Base-by-base conservation (phyloP, 176 grass and related monocot genomes). In the Luzula sylvatica region DNA sequence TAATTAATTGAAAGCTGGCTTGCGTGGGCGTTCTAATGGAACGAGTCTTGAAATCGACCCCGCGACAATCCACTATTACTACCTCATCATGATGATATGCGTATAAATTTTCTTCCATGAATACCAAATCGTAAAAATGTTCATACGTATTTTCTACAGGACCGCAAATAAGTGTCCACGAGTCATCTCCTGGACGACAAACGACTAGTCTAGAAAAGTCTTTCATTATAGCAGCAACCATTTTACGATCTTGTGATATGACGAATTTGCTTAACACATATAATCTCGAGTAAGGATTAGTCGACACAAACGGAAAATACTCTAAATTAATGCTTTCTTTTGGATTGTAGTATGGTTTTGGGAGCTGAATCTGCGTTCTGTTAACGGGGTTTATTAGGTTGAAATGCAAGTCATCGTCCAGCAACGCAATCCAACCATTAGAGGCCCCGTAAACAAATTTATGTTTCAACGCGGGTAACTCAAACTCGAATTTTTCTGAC, bases 371-470 rank as follows among this genome's bases (percentile, higher is more conserved):
- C 13, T 54, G 23, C 12, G 7, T 15, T 2, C 21, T 0, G 23
- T 1, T 54, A 54, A 54, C 21, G 7, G 23, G 51, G 51, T 54
- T 54, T 8, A 54, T 28, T 1, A 54, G 51, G 20, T 26, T 29
- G 4, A 54, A 11, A 14, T 14, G 8, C 14, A 16, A 54, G 5
- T 54, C 23, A 13, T 54, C 51, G 3, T 11, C 23, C 15, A 30
- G 2, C 23, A 3, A 7, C 1, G 26, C 7, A 1, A 35, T 35
- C 51, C 18, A 54, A 54, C 51, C 51, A 29, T 26, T 54, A n/a
- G 51, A 54, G 21, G 51, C 13, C 24, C 21, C 51, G 26, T 54
- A 14, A 15, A 54, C 23, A 54, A 54, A 54, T 54, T 54, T 54
- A 15, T 26, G 21, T 9, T 15, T 12, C 13, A 54, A 26, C 16